Evolutionary conservation across 306 rosid genomes (phyloP).

Genomic region (Casuarina glauca): DNA sequence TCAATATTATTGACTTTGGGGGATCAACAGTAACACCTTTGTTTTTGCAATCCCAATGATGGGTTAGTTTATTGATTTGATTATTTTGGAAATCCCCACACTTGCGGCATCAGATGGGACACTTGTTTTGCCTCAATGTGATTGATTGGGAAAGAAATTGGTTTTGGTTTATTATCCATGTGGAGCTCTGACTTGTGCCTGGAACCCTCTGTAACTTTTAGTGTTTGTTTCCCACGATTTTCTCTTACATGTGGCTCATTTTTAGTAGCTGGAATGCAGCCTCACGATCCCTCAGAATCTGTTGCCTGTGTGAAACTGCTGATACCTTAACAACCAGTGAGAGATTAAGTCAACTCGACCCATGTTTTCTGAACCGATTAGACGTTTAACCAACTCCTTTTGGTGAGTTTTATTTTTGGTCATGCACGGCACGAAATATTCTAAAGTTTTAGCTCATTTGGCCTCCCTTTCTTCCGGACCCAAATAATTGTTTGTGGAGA

Average conservation of each 20-base stretch:
- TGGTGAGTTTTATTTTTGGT: neutral
- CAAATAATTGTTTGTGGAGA: neutral
- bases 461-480: neutral
- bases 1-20: constrained; percentile 39
- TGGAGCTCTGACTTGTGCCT: neutral
- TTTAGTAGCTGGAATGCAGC: neutral
- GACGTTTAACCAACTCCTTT: constrained; percentile 30
- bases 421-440: constrained; percentile 32
- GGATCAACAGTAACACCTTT: constrained; percentile 27
- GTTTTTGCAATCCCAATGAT: constrained; percentile 46
- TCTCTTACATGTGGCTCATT: constrained; percentile 33
- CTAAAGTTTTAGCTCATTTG: neutral
- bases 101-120: constrained; percentile 47
- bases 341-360: constrained; percentile 40
- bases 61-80: neutral
- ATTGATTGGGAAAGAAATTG: constrained; percentile 1
- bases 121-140: constrained; percentile 19
- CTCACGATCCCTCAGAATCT: constrained; percentile 21
- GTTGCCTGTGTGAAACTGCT: constrained; percentile 40
- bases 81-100: constrained; percentile 38
- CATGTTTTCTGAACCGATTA: constrained; percentile 40
- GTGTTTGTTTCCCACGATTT: neutral
- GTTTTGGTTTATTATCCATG: neutral
- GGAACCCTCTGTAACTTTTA: neutral
- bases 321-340: constrained; percentile 13